A percentile compares a stretch with the other conserved stretches of the same genome.
phyloP scores from a whole-genome alignment of 768 basidiomycete genomes.

The Brasilioporus rufonigricans region DNA sequence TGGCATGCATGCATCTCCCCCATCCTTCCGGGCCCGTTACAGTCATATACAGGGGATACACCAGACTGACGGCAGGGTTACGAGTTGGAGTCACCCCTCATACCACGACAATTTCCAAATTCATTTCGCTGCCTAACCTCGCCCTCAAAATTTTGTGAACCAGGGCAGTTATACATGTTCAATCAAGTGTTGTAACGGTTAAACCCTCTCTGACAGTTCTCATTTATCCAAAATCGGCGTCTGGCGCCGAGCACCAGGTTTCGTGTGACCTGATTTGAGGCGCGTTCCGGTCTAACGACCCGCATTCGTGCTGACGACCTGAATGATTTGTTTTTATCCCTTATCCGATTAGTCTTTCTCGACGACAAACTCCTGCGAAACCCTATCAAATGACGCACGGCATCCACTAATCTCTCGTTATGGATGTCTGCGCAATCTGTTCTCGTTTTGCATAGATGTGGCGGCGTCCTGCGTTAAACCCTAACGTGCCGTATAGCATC shows the following conservation, averaged over 20 bases:
- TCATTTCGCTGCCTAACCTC: conserved; percentile 14
- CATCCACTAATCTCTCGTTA: conserved; percentile 24
- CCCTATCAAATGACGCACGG: conserved; percentile 38
- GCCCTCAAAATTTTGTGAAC: conserved; percentile 20
- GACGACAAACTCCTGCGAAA: conserved; percentile 34
- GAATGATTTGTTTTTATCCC: conserved; percentile 21
- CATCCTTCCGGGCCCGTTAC: conserved; percentile 29
- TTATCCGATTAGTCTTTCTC: conserved; percentile 36
- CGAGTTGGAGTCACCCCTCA: conserved; percentile 7
- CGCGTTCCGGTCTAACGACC: conserved; percentile 18
- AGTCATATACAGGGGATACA: conserved; percentile 32
- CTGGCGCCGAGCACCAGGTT: conserved; percentile 17
- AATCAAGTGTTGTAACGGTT: conserved; percentile 28
- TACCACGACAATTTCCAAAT: conserved; percentile 23
- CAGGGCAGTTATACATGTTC: conserved; percentile 26
- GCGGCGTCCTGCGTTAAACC: conserved; percentile 22
- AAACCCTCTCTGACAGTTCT: conserved; percentile 23
- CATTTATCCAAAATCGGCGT: conserved; percentile 32
- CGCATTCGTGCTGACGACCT: conserved; percentile 13
- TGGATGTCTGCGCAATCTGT: conserved; percentile 28
- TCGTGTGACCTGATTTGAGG: conserved; percentile 22
- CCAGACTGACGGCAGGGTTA: conserved; percentile 25
- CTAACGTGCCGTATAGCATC: conserved; percentile 20
- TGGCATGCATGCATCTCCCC: conserved; percentile 22
- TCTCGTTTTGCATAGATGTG: conserved; percentile 25